Evolutionary conservation across 345 rosid species (phyloP), one percentile per base, ranked within the genome.

Genomic region (Gossypioides kirkii): DNA sequence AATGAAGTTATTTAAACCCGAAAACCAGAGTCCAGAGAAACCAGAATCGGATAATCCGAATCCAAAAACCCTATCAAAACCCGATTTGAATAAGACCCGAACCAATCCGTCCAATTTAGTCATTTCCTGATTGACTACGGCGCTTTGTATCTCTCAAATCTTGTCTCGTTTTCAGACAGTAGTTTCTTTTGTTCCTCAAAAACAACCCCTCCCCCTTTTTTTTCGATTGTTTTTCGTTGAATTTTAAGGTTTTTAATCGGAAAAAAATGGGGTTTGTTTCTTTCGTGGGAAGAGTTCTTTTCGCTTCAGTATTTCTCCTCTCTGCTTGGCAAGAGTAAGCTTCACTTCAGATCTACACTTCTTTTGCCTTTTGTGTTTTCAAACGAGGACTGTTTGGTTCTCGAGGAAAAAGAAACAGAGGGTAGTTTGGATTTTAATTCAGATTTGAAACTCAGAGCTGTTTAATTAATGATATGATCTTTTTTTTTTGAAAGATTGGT

Each of bases 311-410:
- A 58, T 90, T 90, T 72, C 80, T 90, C 75, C 87, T 90, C 70
- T 85, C 92, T 32, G 96, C 96, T 66, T 90, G 84, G 87, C 88
- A 90, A 74, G 87, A 85, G 96, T 88, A 86, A 84, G 77, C 64
- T 62, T 42, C 80, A 38, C 8, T 56, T 62, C 63, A 77, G 83
- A 83, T 85, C 82, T 82, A 69, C 72, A 47, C 32, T 69, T 71
- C 16, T 41, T 10, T 63, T 46, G 36, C 52, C 1, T 25, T 42
- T 64, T 54, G 36, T 61, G 43, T 59, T 49, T 25, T 8, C 10
- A 3, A 16, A 23, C 14, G 65, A 10, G 17, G 20, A 46, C 41
- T 45, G 68, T 28, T 2, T 41, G 14, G 23, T 17, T 50, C 55
- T 50, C 1, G 3, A 18, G 20, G 32, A 3, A 28, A 38, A 10